phyloP scores from a whole-genome alignment of 1,284 basidiomycete species.

The Cryptococcus sp. region DNA sequence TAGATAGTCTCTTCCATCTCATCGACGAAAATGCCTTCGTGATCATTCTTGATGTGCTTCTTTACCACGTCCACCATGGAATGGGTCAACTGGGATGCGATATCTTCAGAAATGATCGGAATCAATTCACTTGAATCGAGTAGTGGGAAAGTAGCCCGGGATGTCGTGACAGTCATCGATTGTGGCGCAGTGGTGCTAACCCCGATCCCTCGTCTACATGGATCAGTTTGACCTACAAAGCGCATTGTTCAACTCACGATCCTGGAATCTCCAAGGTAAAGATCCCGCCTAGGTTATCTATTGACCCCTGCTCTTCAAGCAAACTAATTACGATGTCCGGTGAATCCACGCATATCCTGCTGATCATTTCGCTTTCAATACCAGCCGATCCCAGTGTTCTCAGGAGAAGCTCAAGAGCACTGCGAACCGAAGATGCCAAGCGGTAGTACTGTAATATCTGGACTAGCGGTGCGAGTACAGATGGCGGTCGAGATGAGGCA shows the following conservation, averaged over 20 bases:
- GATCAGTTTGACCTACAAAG: not conserved
- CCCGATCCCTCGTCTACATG: slow-evolving; percentile 1
- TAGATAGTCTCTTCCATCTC: slow-evolving; percentile 25
- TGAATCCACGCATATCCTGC: not conserved
- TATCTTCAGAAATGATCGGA: slow-evolving; percentile 9
- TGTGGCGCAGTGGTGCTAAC: slow-evolving; percentile 1
- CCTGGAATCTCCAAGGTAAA: not conserved
- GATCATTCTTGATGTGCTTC: not conserved
- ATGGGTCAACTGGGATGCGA: slow-evolving; percentile 10
- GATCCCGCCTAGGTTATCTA: not conserved
- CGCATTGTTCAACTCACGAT: slow-evolving; percentile 1
- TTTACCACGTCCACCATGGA: slow-evolving; percentile 1
- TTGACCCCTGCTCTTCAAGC: not conserved
- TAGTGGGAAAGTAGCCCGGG: slow-evolving; percentile 18
- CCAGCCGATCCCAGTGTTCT: not conserved
- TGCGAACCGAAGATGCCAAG: not conserved
- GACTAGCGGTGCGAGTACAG: slow-evolving; percentile 25
- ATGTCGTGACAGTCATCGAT: slow-evolving; percentile 6
- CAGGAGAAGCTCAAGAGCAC: not conserved
- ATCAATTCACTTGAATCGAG: slow-evolving; percentile 12
- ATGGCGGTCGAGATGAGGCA: slow-evolving; percentile 1
- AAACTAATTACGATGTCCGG: not conserved
- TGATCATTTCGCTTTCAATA: not conserved
- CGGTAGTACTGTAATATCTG: not conserved
- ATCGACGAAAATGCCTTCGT: slow-evolving; percentile 19